Conservation (phyloP, 75 land plant genomes). For the Cryptomeria japonica region DNA sequence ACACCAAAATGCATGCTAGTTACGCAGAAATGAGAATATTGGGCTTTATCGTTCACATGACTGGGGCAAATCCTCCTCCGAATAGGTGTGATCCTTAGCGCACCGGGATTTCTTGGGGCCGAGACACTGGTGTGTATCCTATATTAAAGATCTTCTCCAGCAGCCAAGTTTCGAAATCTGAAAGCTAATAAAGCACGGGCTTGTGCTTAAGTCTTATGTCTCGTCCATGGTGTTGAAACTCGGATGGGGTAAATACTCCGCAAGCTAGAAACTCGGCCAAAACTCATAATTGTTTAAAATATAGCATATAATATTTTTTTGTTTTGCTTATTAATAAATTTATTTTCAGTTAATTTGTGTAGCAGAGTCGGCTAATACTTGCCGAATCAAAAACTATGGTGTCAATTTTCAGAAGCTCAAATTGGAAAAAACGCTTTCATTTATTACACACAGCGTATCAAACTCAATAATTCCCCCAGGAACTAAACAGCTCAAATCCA, state of each 20-base stretch:
- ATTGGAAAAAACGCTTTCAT: background rate
- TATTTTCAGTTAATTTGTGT: no score
- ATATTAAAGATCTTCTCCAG: background rate
- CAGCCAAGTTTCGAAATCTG: background rate
- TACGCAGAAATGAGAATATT: background rate
- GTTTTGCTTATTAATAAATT: no score
- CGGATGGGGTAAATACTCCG: no score
- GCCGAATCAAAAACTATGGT: background rate
- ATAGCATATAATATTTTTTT: no score
- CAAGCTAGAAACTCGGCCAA: no score
- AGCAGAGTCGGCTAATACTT: no score
- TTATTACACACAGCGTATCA: background rate
- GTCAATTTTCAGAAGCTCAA: background rate
- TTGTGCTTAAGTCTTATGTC: background rate
- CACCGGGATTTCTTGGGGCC: background rate
- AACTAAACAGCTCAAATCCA: background rate
- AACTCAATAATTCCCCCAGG: background rate
- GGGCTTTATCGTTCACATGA: background rate
- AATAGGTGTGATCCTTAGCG: background rate
- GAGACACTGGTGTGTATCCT: background rate
- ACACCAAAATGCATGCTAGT: background rate
- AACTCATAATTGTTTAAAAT: no score
- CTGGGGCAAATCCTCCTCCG: background rate
- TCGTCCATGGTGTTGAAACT: background rate
- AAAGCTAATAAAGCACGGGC: background rate